Evolutionary conservation across 805 yeast genomes (phyloP).

Genomic region (Starmerella khaoyaiensis): DNA sequence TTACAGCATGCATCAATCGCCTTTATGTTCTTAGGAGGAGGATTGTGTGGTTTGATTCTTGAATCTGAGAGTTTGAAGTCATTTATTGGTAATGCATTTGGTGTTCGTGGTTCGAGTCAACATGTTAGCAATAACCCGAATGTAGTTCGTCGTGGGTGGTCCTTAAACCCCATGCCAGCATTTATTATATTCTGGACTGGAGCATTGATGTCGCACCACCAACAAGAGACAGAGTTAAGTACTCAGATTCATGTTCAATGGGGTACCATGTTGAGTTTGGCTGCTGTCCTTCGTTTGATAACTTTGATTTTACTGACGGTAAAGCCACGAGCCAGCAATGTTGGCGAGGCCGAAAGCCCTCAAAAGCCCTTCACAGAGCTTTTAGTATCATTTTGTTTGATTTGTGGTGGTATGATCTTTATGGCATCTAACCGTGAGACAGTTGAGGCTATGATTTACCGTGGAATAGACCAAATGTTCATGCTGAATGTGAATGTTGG

Average conservation of each 20-base stretch:
- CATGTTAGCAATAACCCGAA: neutral
- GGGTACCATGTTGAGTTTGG: conserved; percentile 78
- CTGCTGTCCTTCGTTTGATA: conserved; percentile 59
- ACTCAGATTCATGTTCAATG: conserved; percentile 80
- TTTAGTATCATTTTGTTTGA: conserved; percentile 59
- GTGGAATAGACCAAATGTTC: conserved; percentile 81
- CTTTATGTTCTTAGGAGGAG: conserved; percentile 81
- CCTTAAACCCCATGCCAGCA: conserved; percentile 91
- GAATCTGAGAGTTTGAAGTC: conserved; percentile 38
- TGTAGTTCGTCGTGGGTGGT: conserved; percentile 31
- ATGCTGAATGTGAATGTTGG: conserved; percentile 82
- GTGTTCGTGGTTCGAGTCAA: conserved; percentile 3
- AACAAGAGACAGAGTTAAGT: conserved; percentile 66
- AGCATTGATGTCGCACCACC: conserved; percentile 84
- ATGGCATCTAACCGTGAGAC: conserved; percentile 86
- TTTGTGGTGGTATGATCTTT: conserved; percentile 83
- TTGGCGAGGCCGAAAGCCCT: conserved; percentile 32
- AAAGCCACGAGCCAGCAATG: conserved; percentile 15
- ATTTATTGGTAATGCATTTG: conserved; percentile 19
- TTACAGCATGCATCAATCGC: conserved; percentile 85
- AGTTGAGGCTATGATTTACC: conserved; percentile 64
- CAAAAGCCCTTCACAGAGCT: conserved; percentile 79
- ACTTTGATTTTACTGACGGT: conserved; percentile 45
- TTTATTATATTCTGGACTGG: conserved; percentile 96
- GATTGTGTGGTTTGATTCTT: conserved; percentile 74